Percentiles rank a stretch among this genome's conserved stretches.
Evolutionary conservation across 768 basidiomycete species (phyloP).

Genomic region (Chalciporus piperatus): DNA sequence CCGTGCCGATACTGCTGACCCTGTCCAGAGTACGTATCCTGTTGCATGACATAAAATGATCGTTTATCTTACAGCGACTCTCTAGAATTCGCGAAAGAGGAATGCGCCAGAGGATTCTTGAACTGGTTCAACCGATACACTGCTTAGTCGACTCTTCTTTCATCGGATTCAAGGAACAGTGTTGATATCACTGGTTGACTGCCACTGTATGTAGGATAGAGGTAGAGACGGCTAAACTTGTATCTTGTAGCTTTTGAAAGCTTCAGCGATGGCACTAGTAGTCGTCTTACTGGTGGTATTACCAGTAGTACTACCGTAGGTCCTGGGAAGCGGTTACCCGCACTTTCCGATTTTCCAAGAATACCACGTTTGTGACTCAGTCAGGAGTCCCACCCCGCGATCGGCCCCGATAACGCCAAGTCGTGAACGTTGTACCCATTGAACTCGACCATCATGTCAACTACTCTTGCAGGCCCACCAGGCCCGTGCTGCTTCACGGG

Average conservation of each 20-base stretch:
- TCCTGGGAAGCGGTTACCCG: neutral
- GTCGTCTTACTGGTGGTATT: too few species aligned
- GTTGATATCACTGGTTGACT: neutral
- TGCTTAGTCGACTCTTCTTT: slow-evolving; percentile 6
- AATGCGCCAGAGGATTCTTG: slow-evolving; percentile 49
- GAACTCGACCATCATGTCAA: slow-evolving; percentile 15
- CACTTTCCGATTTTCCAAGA: neutral
- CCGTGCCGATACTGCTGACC: slow-evolving; percentile 29
- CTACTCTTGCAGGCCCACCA: slow-evolving; percentile 40
- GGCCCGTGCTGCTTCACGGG: slow-evolving; percentile 48
- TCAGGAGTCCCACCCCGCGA: too few species aligned
- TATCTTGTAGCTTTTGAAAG: neutral
- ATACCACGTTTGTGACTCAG: neutral
- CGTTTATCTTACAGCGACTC: neutral
- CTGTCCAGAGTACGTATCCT: slow-evolving; percentile 17
- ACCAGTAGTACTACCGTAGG: too few species aligned
- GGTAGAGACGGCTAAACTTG: neutral
- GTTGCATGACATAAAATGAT: neutral
- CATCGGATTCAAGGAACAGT: neutral
- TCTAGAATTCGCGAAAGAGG: slow-evolving; percentile 60
- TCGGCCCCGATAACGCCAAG: too few species aligned
- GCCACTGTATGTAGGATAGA: slow-evolving; percentile 13
- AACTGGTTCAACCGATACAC: slow-evolving; percentile 52
- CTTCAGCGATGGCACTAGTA: too few species aligned
- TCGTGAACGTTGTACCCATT: too few species aligned